Evolutionary conservation across 495 filamentous ascomycete species (phyloP).

Genomic region (Hypoxylon trugodes): DNA sequence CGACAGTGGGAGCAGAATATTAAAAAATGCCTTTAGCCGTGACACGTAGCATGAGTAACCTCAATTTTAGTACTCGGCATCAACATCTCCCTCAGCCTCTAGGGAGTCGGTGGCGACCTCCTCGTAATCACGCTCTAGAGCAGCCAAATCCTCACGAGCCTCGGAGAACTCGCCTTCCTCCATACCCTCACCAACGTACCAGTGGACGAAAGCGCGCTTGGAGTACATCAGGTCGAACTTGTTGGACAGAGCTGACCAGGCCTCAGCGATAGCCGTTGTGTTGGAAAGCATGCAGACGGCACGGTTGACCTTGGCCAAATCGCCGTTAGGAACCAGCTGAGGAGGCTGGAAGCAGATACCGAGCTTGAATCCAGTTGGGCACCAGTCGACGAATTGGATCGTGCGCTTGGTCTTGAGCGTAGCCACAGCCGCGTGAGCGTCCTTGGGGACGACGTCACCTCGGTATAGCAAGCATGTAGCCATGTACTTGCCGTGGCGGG

Average conservation of each 20-base stretch:
- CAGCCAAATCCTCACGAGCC: constrained; percentile 96
- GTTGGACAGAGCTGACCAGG: constrained; percentile 95
- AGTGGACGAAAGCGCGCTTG: constrained; percentile 99
- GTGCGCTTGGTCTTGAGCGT: constrained; percentile 98
- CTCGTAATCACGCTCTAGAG: constrained; percentile 98
- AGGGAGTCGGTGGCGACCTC: constrained; percentile 97
- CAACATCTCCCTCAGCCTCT: constrained; percentile 84
- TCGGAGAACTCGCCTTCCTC: constrained; percentile 99
- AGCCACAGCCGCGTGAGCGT: constrained; percentile 88
- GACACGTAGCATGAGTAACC: constrained; percentile 34
- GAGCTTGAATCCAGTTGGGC: constrained; percentile 99
- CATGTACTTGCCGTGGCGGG: constrained; percentile 99
- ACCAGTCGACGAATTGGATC: constrained; percentile 99
- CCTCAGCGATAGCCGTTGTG: constrained; percentile 98
- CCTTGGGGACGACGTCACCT: constrained; percentile 96
- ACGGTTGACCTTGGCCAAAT: constrained; percentile 95
- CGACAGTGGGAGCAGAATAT: constrained; percentile 36
- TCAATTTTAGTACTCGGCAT: constrained; percentile 89
- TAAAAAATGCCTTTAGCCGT: constrained; percentile 33
- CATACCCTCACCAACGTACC: constrained; percentile 99
- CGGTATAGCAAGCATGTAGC: constrained; percentile 97
- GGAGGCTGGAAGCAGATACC: constrained; percentile 99
- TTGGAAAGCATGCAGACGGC: constrained; percentile 99
- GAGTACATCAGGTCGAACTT: constrained; percentile 99
- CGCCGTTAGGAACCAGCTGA: constrained; percentile 92